These are phyloP conservation scores for Plasmodium gallinaceum DNA, from an alignment of 169 alveolate species.

Conservation along the genomic window DNA sequence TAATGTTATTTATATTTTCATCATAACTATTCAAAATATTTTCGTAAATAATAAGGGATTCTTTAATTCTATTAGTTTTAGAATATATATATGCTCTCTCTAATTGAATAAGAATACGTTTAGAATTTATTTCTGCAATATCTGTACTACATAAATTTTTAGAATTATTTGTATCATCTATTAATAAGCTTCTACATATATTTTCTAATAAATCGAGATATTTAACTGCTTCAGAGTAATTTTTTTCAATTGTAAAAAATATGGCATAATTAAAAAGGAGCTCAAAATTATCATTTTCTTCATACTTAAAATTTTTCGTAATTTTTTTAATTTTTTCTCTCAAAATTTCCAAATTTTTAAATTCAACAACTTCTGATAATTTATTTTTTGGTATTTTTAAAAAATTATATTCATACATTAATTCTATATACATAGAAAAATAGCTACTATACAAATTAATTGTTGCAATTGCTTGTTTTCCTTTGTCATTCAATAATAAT, in stretches of 20 bases:
- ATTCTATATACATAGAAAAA: constrained; percentile 23
- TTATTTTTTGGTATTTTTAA: constrained; percentile 24
- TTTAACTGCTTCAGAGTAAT: constrained; percentile 20
- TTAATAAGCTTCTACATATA: constrained; percentile 15
- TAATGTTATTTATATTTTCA: background rate
- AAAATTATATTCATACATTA: constrained; percentile 56
- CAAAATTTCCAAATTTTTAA: constrained; percentile 6
- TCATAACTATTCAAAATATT: constrained; percentile 21
- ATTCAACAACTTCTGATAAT: background rate
- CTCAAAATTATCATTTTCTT: constrained; percentile 39
- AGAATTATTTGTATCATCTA: background rate
- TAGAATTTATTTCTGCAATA: constrained; percentile 1
- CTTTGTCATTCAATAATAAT: constrained; percentile 18
- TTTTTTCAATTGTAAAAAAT: constrained; percentile 55
- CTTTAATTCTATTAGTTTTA: constrained; percentile 43
- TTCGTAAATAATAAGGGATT: constrained; percentile 56
- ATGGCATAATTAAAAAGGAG: constrained; percentile 37
- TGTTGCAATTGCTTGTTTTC: constrained; percentile 42
- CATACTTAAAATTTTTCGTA: constrained; percentile 58
- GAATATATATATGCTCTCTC: constrained; percentile 57
- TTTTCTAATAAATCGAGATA: constrained; percentile 39
- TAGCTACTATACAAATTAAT: constrained; percentile 44
- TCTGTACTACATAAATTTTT: background rate
- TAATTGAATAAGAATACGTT: constrained; percentile 15
- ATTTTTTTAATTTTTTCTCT: constrained; percentile 26